Evolutionary conservation across 1,139 yeast genomes (phyloP).

Genomic region (Yamadazyma trypodendri): DNA sequence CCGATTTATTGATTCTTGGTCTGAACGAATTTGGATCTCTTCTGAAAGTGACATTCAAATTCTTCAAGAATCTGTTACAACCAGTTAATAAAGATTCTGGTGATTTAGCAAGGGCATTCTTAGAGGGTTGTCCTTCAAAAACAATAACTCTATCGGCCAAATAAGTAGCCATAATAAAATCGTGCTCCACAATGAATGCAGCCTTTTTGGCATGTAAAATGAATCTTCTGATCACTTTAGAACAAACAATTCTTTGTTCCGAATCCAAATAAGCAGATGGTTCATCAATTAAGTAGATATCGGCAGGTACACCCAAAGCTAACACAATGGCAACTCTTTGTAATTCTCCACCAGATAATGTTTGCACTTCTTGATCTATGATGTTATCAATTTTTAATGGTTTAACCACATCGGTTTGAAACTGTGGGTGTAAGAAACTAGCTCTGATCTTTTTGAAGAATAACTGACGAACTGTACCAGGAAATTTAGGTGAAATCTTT

Average conservation of each 20-base stretch:
- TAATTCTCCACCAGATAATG: slow-evolving; percentile 98
- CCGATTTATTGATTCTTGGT: slow-evolving; percentile 96
- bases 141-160: slow-evolving; percentile 98
- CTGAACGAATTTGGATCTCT: slow-evolving; percentile 97
- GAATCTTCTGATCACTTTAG: slow-evolving; percentile 96
- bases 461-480: slow-evolving; percentile 96
- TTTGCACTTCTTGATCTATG: slow-evolving; percentile 96
- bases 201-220: slow-evolving; percentile 96
- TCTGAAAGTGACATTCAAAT: slow-evolving; percentile 96
- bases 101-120: slow-evolving; percentile 73
- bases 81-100: slow-evolving; percentile 96
- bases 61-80: slow-evolving; percentile 94
- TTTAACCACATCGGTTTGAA: slow-evolving; percentile 96
- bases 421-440: slow-evolving; percentile 91
- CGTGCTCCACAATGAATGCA: slow-evolving; percentile 98
- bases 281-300: slow-evolving; percentile 93
- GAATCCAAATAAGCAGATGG: slow-evolving; percentile 98
- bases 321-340: slow-evolving; percentile 98
- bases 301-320: slow-evolving; percentile 93
- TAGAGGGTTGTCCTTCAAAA: slow-evolving; percentile 92
- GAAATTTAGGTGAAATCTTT: slow-evolving; percentile 96
- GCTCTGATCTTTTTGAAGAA: slow-evolving; percentile 96
- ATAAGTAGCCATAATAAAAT: slow-evolving; percentile 99
- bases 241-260: slow-evolving; percentile 98
- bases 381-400: slow-evolving; percentile 92